These are phyloP conservation scores for Wickerhamomyces queroliae DNA, from an alignment of 805 yeast species.

Conservation along the genomic window DNA sequence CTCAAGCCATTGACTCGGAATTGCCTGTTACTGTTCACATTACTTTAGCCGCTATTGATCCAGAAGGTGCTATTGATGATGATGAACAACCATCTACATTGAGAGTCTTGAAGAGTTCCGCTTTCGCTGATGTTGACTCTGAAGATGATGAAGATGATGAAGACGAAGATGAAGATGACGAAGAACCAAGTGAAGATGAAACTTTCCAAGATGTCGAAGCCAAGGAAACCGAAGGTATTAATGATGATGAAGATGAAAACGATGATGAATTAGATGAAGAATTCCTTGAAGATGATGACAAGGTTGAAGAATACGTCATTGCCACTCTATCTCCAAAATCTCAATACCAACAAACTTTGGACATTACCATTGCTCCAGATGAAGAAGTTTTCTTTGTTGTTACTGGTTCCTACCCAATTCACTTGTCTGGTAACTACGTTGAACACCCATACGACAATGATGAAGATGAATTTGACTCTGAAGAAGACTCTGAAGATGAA, in stretches of 20 bases:
- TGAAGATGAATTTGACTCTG: constrained; percentile 36
- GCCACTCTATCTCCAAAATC: constrained; percentile 86
- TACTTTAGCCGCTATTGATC: constrained; percentile 94
- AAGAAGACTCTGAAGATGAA: constrained; percentile 45
- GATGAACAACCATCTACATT: constrained; percentile 82
- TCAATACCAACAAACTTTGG: constrained; percentile 86
- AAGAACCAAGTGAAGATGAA: constrained; percentile 26
- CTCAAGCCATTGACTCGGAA: constrained; percentile 79
- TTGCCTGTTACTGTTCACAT: constrained; percentile 86
- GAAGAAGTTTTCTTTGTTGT: constrained; percentile 94
- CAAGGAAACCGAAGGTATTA: constrained; percentile 46
- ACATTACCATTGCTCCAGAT: constrained; percentile 84
- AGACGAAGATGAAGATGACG: constrained; percentile 26
- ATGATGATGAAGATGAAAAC: constrained; percentile 43
- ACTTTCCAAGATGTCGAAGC: constrained; percentile 40
- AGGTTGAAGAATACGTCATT: constrained; percentile 75
- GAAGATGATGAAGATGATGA: constrained; percentile 27
- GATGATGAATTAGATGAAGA: constrained; percentile 55
- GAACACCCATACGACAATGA: constrained; percentile 89
- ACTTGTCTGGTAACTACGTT: constrained; percentile 90
- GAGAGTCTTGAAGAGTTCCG: constrained; percentile 66
- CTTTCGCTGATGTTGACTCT: constrained; percentile 42
- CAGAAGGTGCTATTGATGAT: constrained; percentile 72
- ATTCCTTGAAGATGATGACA: constrained; percentile 62
- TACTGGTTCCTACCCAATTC: constrained; percentile 92